These are phyloP conservation scores for Exophiala sp. DNA, from an alignment of 2,329 filamentous ascomycete species.

Conservation along the genomic window DNA sequence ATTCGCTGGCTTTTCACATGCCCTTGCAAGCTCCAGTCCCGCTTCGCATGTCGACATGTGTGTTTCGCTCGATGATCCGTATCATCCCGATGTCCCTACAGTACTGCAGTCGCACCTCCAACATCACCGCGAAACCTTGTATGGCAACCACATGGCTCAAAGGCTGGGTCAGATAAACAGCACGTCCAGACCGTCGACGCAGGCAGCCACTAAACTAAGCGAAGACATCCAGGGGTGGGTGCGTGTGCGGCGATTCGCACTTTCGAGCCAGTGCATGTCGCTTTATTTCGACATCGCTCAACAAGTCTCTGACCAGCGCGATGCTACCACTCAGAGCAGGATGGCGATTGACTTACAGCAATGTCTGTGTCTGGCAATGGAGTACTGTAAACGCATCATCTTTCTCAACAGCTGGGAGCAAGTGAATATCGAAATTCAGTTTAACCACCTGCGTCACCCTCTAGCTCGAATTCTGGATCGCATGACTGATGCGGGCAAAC, in stretches of 20 bases:
- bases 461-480: background rate
- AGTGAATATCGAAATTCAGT: background rate
- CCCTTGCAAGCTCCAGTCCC: background rate
- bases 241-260: too few species aligned
- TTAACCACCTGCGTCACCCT: background rate
- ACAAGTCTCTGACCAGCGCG: background rate
- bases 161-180: too few species aligned
- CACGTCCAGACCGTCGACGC: too few species aligned
- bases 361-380: background rate
- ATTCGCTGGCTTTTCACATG: background rate
- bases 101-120: too few species aligned
- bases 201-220: too few species aligned
- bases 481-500: background rate
- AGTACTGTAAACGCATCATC: background rate
- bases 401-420: background rate
- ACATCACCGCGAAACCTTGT: too few species aligned
- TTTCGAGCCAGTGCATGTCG: background rate
- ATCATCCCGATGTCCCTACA: too few species aligned
- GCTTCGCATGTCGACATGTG: background rate
- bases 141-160: too few species aligned
- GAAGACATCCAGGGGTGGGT: too few species aligned
- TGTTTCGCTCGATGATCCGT: too few species aligned
- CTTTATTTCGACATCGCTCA: background rate
- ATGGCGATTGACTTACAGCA: background rate
- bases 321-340: background rate